Conservation (phyloP, 805 yeast species). For the Pichia thaimueangensis region DNA sequence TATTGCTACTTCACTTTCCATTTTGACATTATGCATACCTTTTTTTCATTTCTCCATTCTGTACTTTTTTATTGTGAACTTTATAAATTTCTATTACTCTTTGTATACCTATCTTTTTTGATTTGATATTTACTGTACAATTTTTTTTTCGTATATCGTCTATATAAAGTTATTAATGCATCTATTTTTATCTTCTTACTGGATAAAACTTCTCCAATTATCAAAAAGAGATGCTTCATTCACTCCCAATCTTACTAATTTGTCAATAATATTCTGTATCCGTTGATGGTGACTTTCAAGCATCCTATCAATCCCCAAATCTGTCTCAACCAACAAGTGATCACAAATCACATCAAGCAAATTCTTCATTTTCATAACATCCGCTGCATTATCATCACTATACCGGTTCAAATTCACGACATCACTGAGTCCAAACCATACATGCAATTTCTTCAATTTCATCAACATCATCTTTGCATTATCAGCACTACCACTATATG, state of each 20-base stretch:
- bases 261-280: not conserved
- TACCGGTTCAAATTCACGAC: slow-evolving; percentile 23
- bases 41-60: not conserved
- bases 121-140: too few relatives aligned
- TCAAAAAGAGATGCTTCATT: not conserved
- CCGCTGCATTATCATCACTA: slow-evolving; percentile 16
- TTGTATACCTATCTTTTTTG: too few relatives aligned
- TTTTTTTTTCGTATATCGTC: too few relatives aligned
- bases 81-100: too few relatives aligned
- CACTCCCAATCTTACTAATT: not conserved
- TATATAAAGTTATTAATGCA: too few relatives aligned
- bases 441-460: slow-evolving; percentile 33
- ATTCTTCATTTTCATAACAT: slow-evolving; percentile 12
- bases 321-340: slow-evolving; percentile 48
- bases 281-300: slow-evolving; percentile 4
- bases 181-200: too few relatives aligned
- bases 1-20: too few relatives aligned
- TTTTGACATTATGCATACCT: too few relatives aligned
- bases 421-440: slow-evolving; percentile 28
- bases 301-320: slow-evolving; percentile 31
- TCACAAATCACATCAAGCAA: slow-evolving; percentile 19
- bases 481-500: slow-evolving; percentile 79
- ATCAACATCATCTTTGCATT: slow-evolving; percentile 47
- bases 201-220: slow-evolving; percentile 4
- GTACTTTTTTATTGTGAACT: too few relatives aligned